phyloP scores from a whole-genome alignment of 441 rosid genomes.

The Mallotus japonicus region DNA sequence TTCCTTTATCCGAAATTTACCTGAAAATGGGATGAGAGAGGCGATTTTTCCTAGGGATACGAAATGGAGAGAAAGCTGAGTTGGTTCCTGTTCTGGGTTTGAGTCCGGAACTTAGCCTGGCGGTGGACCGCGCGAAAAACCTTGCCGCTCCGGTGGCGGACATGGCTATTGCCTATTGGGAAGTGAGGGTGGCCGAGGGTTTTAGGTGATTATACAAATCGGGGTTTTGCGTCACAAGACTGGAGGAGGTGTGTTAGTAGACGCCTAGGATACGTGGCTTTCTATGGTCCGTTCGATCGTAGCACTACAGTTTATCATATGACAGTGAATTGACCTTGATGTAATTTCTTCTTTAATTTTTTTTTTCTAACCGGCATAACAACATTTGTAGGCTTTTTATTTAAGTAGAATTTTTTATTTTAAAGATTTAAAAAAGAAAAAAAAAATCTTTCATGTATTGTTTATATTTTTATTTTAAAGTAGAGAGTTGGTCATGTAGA shows the following conservation, averaged over 20 bases:
- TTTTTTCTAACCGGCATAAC: too few relatives aligned
- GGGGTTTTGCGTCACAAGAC: background rate
- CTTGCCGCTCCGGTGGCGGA: constrained; percentile 58
- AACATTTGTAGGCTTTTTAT: too few relatives aligned
- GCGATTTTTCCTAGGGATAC: constrained; percentile 49
- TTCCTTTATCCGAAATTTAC: constrained; percentile 28
- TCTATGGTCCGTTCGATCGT: background rate
- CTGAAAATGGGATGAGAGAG: constrained; percentile 60
- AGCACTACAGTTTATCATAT: background rate
- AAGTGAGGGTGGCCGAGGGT: constrained; percentile 18
- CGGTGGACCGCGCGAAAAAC: constrained; percentile 59
- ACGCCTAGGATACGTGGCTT: background rate
- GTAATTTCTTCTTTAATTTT: too few relatives aligned
- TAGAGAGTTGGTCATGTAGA: too few relatives aligned
- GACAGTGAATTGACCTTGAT: background rate
- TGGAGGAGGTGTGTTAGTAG: background rate
- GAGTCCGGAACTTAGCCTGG: constrained; percentile 36
- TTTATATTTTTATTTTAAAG: too few relatives aligned
- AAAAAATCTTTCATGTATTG: too few relatives aligned
- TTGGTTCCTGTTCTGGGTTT: constrained; percentile 36
- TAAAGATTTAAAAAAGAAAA: too few relatives aligned
- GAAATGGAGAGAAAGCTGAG: constrained; percentile 42
- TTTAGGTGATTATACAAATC: constrained; percentile 19
- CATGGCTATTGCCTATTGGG: constrained; percentile 26
- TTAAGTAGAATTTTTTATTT: too few relatives aligned